Base-by-base conservation (phyloP, 2,329 filamentous ascomycete genomes). In the Fusarium dimerum region DNA sequence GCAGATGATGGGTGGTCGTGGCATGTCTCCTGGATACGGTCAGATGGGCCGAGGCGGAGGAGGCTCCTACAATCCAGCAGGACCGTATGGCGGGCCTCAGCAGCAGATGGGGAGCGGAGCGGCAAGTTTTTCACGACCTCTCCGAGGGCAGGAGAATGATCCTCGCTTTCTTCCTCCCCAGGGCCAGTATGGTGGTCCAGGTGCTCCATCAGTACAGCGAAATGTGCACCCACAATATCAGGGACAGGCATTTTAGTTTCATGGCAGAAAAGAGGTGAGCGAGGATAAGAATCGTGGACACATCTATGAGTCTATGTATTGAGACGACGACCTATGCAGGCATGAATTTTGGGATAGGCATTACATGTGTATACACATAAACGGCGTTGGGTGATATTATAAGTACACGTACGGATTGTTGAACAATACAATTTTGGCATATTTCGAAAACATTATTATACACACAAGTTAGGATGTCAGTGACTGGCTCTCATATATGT, bases 181-280 rank as follows among this genome's bases (percentile, higher is more conserved):
- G 34, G 66, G 68, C 10, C 70, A 71, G 45, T 70, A 68, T 36
- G 54, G 54, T n/a, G 55, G 59, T 6, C 39, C 57, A 30, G 59
- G 57, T 39, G 26, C 48, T 3, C 49, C 50, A 39, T 66, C 63
- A 45, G 42, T 53, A 10, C 51, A 55, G 20, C 59, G 63, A 8
- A 64, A 55, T 40, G 47, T 63, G 40, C 63, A 66, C 20, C 66
- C 64, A 3, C 68, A 67, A 16, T 69, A 73, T 43, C 72, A 76
- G 45, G 70, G 72, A 11, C 71, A 73, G 46, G 69, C 69, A 13
- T 72, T 72, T 47, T 73, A 62, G 52, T 34, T 29, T 48, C 20
- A 29, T 3, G 32, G 47, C 36, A 51, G 45, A 16, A 39, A n/a
- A 18, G 38, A 40, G 34, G 16, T 43, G 15, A 47, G 18, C 43